These are phyloP conservation scores for Garcia nutans DNA, from an alignment of 345 rosid genomes.

Conservation along the genomic window DNA sequence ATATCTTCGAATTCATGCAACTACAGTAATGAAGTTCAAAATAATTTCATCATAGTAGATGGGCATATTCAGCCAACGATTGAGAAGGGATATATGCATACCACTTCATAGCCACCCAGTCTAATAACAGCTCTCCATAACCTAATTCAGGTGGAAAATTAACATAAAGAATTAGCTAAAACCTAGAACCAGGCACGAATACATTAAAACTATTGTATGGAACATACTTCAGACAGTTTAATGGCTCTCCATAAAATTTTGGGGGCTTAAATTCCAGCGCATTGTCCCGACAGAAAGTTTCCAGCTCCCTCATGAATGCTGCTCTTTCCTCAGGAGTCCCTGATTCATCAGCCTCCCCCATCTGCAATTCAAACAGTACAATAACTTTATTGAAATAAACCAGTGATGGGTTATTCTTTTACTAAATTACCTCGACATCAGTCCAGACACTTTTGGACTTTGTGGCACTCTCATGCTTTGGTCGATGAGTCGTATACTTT, in stretches of 20 bases:
- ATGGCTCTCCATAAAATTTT: constrained; percentile 70
- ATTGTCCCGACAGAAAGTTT: constrained; percentile 52
- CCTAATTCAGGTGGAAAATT: constrained; percentile 42
- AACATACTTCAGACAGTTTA: constrained; percentile 75
- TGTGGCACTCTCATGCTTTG: constrained; percentile 32
- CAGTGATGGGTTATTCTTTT: background rate
- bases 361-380: constrained; percentile 39
- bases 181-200: constrained; percentile 10
- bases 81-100: constrained; percentile 27
- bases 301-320: constrained; percentile 71
- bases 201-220: constrained; percentile 22
- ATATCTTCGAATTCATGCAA: background rate
- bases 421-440: constrained; percentile 48
- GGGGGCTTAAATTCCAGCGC: constrained; percentile 71
- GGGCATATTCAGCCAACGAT: background rate
- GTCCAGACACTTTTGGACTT: constrained; percentile 66
- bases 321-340: constrained; percentile 70
- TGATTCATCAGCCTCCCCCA: constrained; percentile 48
- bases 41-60: background rate
- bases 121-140: constrained; percentile 76
- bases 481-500: constrained; percentile 28
- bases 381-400: constrained; percentile 12
- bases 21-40: background rate
- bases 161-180: constrained; percentile 18
- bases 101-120: constrained; percentile 91